Evolutionary conservation across 2,329 filamentous ascomycete species (phyloP).

Genomic region (Xylaria sp.): DNA sequence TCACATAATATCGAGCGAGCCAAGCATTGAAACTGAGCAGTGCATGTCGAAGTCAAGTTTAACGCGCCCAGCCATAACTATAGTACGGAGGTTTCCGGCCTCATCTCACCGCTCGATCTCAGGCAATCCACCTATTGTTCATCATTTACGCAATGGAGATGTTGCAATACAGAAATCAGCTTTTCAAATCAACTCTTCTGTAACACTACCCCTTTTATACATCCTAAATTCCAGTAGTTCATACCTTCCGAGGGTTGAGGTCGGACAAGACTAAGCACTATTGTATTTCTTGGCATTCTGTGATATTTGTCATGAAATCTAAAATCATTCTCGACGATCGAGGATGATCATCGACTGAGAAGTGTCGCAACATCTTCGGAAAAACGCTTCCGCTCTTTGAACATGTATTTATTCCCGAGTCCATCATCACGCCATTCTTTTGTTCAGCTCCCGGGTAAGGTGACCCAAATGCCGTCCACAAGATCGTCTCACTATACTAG

Average conservation of each 20-base stretch:
- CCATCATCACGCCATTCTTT: background rate
- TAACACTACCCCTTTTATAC: background rate
- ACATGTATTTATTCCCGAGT: background rate
- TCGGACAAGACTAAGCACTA: slow-evolving; percentile 14
- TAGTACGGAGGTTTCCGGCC: background rate
- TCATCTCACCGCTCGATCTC: background rate
- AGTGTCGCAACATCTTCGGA: background rate
- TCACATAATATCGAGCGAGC: background rate
- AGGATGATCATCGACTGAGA: slow-evolving; percentile 9
- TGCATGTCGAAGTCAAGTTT: background rate
- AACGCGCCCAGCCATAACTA: background rate
- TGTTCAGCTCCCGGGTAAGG: slow-evolving; percentile 11
- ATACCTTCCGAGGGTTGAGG: background rate
- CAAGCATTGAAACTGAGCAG: background rate
- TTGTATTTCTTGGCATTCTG: slow-evolving; percentile 7
- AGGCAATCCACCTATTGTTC: background rate
- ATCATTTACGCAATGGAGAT: background rate
- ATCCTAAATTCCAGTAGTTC: background rate
- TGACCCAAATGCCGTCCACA: background rate
- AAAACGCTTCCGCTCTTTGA: background rate
- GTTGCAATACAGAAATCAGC: background rate
- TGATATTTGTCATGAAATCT: slow-evolving; percentile 20
- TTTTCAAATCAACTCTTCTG: background rate
- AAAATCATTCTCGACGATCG: background rate
- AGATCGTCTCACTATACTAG: slow-evolving; percentile 4